These are phyloP conservation scores for Mimosa bimucronata DNA, from an alignment of 306 rosid species.

Conservation along the genomic window DNA sequence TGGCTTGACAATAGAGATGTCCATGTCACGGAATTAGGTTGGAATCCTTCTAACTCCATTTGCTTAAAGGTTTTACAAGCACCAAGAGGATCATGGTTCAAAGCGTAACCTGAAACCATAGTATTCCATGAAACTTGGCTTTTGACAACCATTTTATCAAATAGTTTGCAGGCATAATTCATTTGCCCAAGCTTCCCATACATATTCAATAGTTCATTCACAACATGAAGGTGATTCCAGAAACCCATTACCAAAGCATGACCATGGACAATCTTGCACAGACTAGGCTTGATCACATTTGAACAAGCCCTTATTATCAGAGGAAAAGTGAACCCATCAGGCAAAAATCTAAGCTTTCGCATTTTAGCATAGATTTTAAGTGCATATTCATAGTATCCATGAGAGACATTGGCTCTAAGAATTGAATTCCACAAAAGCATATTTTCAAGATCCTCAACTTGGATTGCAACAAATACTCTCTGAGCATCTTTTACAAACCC, in stretches of 20 bases:
- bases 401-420: slow-evolving; percentile 72
- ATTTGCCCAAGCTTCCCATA: slow-evolving; percentile 68
- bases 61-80: slow-evolving; percentile 57
- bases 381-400: slow-evolving; percentile 52
- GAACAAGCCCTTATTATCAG: slow-evolving; percentile 62
- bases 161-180: slow-evolving; percentile 57
- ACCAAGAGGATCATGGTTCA: slow-evolving; percentile 62
- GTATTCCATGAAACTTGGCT: slow-evolving; percentile 73
- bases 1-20: slow-evolving; percentile 83
- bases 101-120: slow-evolving; percentile 72
- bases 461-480: slow-evolving; percentile 49
- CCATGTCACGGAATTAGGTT: slow-evolving; percentile 80
- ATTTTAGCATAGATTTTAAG: slow-evolving; percentile 54
- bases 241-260: slow-evolving; percentile 71
- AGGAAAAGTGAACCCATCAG: slow-evolving; percentile 82
- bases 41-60: slow-evolving; percentile 68
- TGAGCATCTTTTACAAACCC: slow-evolving; percentile 51
- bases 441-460: slow-evolving; percentile 42
- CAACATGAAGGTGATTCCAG: slow-evolving; percentile 59
- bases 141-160: slow-evolving; percentile 62
- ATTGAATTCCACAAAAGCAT: slow-evolving; percentile 75
- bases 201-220: slow-evolving; percentile 68
- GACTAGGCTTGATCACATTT: slow-evolving; percentile 25
- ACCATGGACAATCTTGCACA: slow-evolving; percentile 59
- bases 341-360: slow-evolving; percentile 66